Percentiles rank a stretch among this genome's conserved stretches.
These are phyloP conservation scores for Physaria fendleri DNA, from an alignment of 345 rosid species.

Conservation along the genomic window DNA sequence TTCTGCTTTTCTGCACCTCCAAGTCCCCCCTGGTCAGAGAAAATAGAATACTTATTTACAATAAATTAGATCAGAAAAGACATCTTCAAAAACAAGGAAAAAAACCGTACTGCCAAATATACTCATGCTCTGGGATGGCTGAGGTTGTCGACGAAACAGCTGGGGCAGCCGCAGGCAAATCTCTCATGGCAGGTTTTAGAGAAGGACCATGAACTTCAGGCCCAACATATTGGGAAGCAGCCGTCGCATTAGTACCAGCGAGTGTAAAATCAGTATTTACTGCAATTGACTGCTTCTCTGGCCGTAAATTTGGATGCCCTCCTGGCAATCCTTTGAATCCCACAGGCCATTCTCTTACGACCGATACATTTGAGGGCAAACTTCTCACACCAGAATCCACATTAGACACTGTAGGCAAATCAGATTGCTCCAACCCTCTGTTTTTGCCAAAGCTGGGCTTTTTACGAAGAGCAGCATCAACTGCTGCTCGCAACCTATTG, in stretches of 20 bases:
- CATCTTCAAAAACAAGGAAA: constrained; percentile 4
- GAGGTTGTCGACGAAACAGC: constrained; percentile 33
- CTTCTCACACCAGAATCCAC: constrained; percentile 44
- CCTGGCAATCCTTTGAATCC: constrained; percentile 45
- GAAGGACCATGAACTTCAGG: constrained; percentile 32
- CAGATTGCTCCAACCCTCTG: constrained; percentile 47
- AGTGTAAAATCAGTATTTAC: constrained; percentile 36
- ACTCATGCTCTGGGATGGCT: constrained; percentile 75
- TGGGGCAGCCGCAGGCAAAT: constrained; percentile 30
- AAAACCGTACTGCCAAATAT: constrained; percentile 84
- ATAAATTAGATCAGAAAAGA: background rate
- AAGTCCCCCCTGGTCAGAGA: constrained; percentile 67
- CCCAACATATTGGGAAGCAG: constrained; percentile 28
- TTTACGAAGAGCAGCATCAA: constrained; percentile 71
- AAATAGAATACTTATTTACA: constrained; percentile 15
- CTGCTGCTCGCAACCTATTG: constrained; percentile 67
- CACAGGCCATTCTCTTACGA: constrained; percentile 33
- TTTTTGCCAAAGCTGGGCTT: constrained; percentile 61
- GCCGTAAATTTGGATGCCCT: constrained; percentile 28
- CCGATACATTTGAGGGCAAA: constrained; percentile 34
- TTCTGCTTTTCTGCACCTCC: constrained; percentile 54
- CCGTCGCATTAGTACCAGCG: constrained; percentile 25
- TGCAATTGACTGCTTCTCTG: constrained; percentile 30
- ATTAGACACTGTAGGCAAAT: constrained; percentile 37
- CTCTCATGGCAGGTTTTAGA: constrained; percentile 22